phyloP scores from a whole-genome alignment of 495 filamentous ascomycete species.

The Bryoglossum gracile region DNA sequence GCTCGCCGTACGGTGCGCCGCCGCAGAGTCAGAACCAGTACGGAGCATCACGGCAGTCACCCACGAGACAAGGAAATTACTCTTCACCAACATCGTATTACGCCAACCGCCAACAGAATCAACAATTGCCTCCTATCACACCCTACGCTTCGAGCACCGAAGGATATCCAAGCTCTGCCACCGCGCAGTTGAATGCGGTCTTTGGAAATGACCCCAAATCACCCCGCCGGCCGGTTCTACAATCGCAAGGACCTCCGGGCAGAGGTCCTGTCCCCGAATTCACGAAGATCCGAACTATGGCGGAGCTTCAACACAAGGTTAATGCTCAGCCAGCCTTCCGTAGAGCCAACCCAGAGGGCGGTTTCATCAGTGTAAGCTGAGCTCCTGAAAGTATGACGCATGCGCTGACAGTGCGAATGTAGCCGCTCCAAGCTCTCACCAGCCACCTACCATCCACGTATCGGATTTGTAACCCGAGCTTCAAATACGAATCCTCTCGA shows the following conservation, averaged over 20 bases:
- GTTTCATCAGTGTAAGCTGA: slow-evolving; percentile 88
- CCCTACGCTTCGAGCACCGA: slow-evolving; percentile 52
- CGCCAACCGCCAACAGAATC: slow-evolving; percentile 34
- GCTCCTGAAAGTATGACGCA: background rate
- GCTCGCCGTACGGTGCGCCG: slow-evolving; percentile 42
- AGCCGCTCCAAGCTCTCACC: slow-evolving; percentile 96
- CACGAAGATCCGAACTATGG: slow-evolving; percentile 59
- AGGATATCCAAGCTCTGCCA: slow-evolving; percentile 59
- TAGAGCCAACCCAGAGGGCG: slow-evolving; percentile 92
- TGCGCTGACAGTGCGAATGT: background rate
- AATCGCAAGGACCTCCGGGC: slow-evolving; percentile 40
- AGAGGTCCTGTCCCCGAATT: slow-evolving; percentile 83
- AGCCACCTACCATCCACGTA: slow-evolving; percentile 91
- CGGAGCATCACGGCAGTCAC: slow-evolving; percentile 42
- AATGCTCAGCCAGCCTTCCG: slow-evolving; percentile 85
- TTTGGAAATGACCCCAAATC: slow-evolving; percentile 71
- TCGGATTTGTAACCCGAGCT: slow-evolving; percentile 93
- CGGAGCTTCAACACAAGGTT: slow-evolving; percentile 74
- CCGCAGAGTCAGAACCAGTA: slow-evolving; percentile 34
- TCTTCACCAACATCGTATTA: slow-evolving; percentile 44
- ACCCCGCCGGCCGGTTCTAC: slow-evolving; percentile 49
- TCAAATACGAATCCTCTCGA: slow-evolving; percentile 99
- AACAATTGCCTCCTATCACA: slow-evolving; percentile 65
- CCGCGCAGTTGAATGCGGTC: slow-evolving; percentile 59
- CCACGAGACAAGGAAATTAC: slow-evolving; percentile 39